Evolutionary conservation across 768 basidiomycete species (phyloP).

Genomic region (Crepidotus variabilis): DNA sequence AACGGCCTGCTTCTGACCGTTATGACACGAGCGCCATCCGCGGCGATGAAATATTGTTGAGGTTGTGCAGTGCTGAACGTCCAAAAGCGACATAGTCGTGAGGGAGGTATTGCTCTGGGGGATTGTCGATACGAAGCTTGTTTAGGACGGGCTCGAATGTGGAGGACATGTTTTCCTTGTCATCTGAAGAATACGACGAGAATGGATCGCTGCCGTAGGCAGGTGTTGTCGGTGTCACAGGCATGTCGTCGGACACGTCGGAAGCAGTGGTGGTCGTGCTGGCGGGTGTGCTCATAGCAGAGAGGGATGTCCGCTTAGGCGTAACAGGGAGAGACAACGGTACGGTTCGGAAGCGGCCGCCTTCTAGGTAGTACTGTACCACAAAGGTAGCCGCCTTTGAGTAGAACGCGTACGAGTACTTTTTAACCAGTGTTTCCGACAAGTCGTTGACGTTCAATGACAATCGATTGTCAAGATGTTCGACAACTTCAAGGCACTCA

Average conservation of each 20-base stretch:
- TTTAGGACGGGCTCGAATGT: conserved; percentile 71
- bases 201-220: conserved; percentile 59
- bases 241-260: conserved; percentile 81
- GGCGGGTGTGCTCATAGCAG: conserved; percentile 67
- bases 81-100: conserved; percentile 80
- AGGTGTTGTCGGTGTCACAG: conserved; percentile 76
- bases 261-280: conserved; percentile 72
- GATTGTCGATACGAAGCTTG: conserved; percentile 63
- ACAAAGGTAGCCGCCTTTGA: conserved; percentile 93
- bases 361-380: conserved; percentile 90
- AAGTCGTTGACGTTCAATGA: conserved; percentile 87
- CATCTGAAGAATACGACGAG: conserved; percentile 52
- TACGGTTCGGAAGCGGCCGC: conserved; percentile 62
- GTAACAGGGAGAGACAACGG: conserved; percentile 60
- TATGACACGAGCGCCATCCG: conserved; percentile 60
- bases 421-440: conserved; percentile 95
- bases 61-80: conserved; percentile 72
- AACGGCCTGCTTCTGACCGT: conserved; percentile 29
- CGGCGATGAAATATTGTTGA: conserved; percentile 70
- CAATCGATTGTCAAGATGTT: conserved; percentile 81
- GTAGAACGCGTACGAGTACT: conserved; percentile 97
- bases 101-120: conserved; percentile 74
- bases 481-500: conserved; percentile 79
- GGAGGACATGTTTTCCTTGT: conserved; percentile 78
- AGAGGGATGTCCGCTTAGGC: conserved; percentile 51